phyloP scores from a whole-genome alignment of 768 basidiomycete genomes.

The Lactarius psammicola region DNA sequence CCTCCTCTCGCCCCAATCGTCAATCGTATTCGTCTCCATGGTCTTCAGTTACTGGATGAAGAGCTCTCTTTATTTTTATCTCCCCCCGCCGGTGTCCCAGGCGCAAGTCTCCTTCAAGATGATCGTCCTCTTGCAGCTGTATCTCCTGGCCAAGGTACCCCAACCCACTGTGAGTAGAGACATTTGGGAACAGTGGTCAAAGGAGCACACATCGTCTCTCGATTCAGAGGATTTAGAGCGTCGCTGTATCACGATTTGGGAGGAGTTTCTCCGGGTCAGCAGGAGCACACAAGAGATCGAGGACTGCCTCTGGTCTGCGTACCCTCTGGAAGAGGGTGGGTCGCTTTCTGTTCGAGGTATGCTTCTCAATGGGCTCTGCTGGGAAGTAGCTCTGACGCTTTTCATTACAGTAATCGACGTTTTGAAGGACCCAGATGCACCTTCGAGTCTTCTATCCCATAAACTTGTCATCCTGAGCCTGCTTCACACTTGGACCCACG shows the following conservation, averaged over 20 bases:
- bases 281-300: conserved; percentile 45
- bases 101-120: conserved; percentile 24
- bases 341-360: conserved; percentile 30
- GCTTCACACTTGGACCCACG: conserved; percentile 24
- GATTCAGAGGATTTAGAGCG: conserved; percentile 38
- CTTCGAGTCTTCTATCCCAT: conserved; percentile 22
- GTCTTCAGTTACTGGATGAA: conserved; percentile 16
- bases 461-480: conserved; percentile 23
- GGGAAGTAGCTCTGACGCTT: not conserved
- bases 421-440: conserved; percentile 20
- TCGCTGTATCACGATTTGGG: conserved; percentile 41
- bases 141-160: conserved; percentile 16
- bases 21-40: conserved; percentile 31
- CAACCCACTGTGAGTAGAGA: conserved; percentile 29
- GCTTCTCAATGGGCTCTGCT: not conserved
- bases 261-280: conserved; percentile 42
- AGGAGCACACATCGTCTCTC: conserved; percentile 31
- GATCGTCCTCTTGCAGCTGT: conserved; percentile 32
- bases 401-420: conserved; percentile 22
- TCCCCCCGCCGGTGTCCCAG: not conserved
- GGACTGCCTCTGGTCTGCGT: conserved; percentile 48
- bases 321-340: conserved; percentile 37
- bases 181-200: conserved; percentile 46
- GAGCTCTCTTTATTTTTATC: conserved; percentile 2
- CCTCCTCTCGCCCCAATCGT: conserved; percentile 21